Base-by-base conservation (phyloP, 176 grass and related monocot species). In the Leersia perrieri region DNA sequence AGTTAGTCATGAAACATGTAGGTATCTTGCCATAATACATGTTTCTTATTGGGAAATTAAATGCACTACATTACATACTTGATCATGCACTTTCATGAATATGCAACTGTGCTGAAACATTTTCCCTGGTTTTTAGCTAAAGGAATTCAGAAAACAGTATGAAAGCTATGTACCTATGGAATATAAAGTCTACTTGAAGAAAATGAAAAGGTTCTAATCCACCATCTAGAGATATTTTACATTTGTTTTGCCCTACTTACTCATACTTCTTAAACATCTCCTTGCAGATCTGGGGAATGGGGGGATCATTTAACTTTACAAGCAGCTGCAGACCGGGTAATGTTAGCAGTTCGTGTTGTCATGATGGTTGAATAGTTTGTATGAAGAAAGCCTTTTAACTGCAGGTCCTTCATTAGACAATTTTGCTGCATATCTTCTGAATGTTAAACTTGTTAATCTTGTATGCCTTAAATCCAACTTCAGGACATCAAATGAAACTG, bases 161-260 rank as follows among this genome's bases (percentile, higher is more conserved):
- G 96, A 95, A 88, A 71, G 86, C 72, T 93, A 95, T 60, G 96
- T 99, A 76, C 93, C 96, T 53, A 95, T 99, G 96, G 93, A 95
- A 77, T 99, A 95, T 90, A 99, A 95, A 78, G 74, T 90, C 66
- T 99, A 95, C 69, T 72, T 99, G 87, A 93, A 95, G 86, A 86
- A 69, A 80, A 95, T 99, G 90, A 95, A 95, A 93, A 99, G 96
- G 96, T 99, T 80, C 45, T 40, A 11, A 66, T 62, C 75, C 10
- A 74, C 16, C 18, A 39, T 85, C 27, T 8, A 60, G 9, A 73
- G 76, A 72, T 49, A 61, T 16, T 33, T 5, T 67, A 1, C 15
- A 61, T 68, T 76, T 53, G 25, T 45, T 80, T 63, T 70, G 18
- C 14, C 53, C n/a, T 58, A 73, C 32, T 60, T 75, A 74, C 36